These are phyloP conservation scores for Wallacemonas sp. DNA, from an alignment of 208 protist genomes.

Conservation along the genomic window DNA sequence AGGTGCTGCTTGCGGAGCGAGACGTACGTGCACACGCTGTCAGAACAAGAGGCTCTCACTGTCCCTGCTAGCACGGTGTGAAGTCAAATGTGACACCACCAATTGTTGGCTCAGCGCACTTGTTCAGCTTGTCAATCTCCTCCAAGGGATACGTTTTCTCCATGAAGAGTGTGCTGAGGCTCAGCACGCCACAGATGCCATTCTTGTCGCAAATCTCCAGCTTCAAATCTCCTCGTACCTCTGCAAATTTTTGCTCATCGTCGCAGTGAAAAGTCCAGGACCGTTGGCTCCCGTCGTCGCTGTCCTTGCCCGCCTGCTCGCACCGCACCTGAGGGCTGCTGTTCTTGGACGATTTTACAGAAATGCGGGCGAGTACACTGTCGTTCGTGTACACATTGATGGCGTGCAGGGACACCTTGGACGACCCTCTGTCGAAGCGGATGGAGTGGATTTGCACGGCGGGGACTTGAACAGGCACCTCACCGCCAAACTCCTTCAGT, in stretches of 20 bases:
- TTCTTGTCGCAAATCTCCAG: conserved; percentile 33
- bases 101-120: conserved; percentile 20
- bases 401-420: conserved; percentile 24
- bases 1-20: no score
- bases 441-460: conserved; percentile 30
- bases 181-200: conserved; percentile 34
- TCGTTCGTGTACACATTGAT: conserved; percentile 23
- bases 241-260: conserved; percentile 14
- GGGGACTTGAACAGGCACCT: conserved; percentile 37
- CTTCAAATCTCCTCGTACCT: conserved; percentile 29
- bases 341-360: neutral
- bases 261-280: conserved; percentile 5
- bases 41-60: no score
- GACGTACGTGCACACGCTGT: neutral
- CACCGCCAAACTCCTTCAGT: conserved; percentile 32
- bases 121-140: conserved; percentile 50
- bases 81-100: conserved; percentile 30
- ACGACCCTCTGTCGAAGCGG: conserved; percentile 20
- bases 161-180: conserved; percentile 54
- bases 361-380: conserved; percentile 2
- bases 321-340: neutral
- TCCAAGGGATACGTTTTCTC: conserved; percentile 30
- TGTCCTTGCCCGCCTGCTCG: neutral
- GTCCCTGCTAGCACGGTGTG: neutral
- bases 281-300: neutral